phyloP scores from a whole-genome alignment of 805 yeast species.

The Wickerhamiella azyma region DNA sequence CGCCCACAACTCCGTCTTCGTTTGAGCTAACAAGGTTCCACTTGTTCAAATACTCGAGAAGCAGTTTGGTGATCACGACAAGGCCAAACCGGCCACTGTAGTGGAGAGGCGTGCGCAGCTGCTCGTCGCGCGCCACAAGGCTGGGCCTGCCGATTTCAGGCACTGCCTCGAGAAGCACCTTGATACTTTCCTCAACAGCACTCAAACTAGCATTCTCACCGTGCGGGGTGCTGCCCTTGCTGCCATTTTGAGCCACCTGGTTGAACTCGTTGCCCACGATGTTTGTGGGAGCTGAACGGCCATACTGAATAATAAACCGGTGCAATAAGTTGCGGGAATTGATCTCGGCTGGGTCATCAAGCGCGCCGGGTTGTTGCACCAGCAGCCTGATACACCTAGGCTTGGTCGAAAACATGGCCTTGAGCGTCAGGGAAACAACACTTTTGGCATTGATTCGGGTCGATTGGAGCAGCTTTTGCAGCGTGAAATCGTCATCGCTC shows the following conservation, averaged over 20 bases:
- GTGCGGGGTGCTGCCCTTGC: background rate
- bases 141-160: conserved; percentile 40
- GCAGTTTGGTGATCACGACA: conserved; percentile 42
- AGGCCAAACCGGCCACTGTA: conserved; percentile 82
- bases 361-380: conserved; percentile 35
- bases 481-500: conserved; percentile 32
- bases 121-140: conserved; percentile 56
- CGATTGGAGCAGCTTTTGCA: conserved; percentile 31
- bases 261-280: conserved; percentile 7
- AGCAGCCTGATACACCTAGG: conserved; percentile 44
- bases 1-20: conserved; percentile 12
- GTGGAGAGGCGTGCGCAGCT: conserved; percentile 75
- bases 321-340: conserved; percentile 77
- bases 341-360: conserved; percentile 57
- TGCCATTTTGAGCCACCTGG: background rate
- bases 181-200: conserved; percentile 2
- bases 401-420: conserved; percentile 13
- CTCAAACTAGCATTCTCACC: background rate
- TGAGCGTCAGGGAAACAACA: conserved; percentile 10
- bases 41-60: conserved; percentile 40
- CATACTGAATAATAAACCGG: conserved; percentile 65
- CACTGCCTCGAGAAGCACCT: conserved; percentile 37
- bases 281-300: conserved; percentile 30
- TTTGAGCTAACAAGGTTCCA: conserved; percentile 34
- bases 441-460: conserved; percentile 41